Conservation (phyloP, 2,329 filamentous ascomycete species). For the Grosmannia clavigera region DNA sequence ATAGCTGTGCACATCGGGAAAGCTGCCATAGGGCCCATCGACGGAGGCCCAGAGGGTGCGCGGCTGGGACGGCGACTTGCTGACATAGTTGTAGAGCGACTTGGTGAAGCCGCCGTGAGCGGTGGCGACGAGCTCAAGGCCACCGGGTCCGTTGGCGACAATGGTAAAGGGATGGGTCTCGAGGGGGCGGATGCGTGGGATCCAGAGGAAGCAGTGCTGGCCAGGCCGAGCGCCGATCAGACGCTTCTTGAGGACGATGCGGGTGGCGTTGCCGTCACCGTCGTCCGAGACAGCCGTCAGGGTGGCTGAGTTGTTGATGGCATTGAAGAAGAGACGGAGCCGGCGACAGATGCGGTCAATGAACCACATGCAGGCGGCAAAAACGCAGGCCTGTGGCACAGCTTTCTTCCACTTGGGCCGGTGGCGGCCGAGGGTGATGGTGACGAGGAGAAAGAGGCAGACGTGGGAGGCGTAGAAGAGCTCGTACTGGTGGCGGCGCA, state of each 20-base stretch:
- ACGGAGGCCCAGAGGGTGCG: slow-evolving; percentile 1
- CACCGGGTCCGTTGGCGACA: slow-evolving; percentile 27
- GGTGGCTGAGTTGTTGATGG: slow-evolving; percentile 26
- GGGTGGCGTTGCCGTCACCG: slow-evolving; percentile 24
- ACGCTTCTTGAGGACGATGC: slow-evolving; percentile 32
- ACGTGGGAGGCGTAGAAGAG: slow-evolving; percentile 34
- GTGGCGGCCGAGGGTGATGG: slow-evolving; percentile 30
- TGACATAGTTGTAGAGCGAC: slow-evolving; percentile 33
- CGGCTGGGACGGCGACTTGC: neutral
- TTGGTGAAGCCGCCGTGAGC: slow-evolving; percentile 41
- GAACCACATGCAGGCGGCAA: slow-evolving; percentile 28
- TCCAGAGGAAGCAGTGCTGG: slow-evolving; percentile 47
- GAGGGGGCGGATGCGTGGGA: slow-evolving; percentile 36
- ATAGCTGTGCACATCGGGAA: slow-evolving; percentile 3
- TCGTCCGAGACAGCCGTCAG: slow-evolving; percentile 26
- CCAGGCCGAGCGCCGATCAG: slow-evolving; percentile 29
- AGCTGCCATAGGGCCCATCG: slow-evolving; percentile 9
- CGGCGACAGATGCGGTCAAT: slow-evolving; percentile 30
- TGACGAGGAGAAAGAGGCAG: slow-evolving; percentile 25
- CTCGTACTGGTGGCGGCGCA: slow-evolving; percentile 28
- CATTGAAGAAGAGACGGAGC: slow-evolving; percentile 22
- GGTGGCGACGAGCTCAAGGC: slow-evolving; percentile 39
- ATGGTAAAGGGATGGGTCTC: slow-evolving; percentile 51
- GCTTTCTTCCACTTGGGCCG: slow-evolving; percentile 26
- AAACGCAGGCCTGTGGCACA: slow-evolving; percentile 24